Evolutionary conservation across 1,284 basidiomycete genomes (phyloP), one percentile per base, ranked within the genome.

Genomic region (Rhodotorula glutinis): DNA sequence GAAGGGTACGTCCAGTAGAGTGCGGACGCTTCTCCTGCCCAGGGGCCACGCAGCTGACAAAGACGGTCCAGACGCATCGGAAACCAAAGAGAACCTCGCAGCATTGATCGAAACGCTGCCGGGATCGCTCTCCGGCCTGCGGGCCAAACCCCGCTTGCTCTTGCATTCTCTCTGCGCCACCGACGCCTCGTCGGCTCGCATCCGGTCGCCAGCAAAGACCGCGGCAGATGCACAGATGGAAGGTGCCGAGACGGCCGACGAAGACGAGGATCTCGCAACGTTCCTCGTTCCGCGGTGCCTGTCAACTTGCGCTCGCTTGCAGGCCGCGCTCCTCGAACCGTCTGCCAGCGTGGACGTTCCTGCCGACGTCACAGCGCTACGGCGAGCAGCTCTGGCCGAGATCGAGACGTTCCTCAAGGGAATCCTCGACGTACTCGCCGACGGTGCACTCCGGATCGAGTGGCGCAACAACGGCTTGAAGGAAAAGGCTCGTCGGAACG

Each of bases 211-310:
- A 9, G 4, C 51, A 10, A 41, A 41, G 4, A 29, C 27, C 1
- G 52, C 43, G 3, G 29, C 53, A 11, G 16, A 7, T 3, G 5
- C 27, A 33, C 47, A 47, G 29, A 27, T 47, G 1, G 53, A 23
- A 10, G n/a, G n/a, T 5, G 49, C 57, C 47, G 43, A 41, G 54
- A 67, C 29, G 53, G 53, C 53, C 16, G 54, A 68, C 41, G 53
- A 62, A 0, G 62, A 65, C 27, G 62, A 71, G 19, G 72, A 71
- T 53, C 67, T 73, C 60, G 65, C 65, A 27, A 67, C 64, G 17
- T 73, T 66, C 46, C 66, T 71, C 64, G 41, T 63, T n/a, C 64
- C 60, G 46, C 66, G 66, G 5, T 47, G 47, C 33, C 59, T 73
- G 16, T n/a, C 47, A 13, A 54, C 60, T 21, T 54, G 59, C 16